A percentile compares a stretch with the other conserved stretches of the same genome.
phyloP scores from a whole-genome alignment of 83 land plant genomes.

The Picea engelmannii region DNA sequence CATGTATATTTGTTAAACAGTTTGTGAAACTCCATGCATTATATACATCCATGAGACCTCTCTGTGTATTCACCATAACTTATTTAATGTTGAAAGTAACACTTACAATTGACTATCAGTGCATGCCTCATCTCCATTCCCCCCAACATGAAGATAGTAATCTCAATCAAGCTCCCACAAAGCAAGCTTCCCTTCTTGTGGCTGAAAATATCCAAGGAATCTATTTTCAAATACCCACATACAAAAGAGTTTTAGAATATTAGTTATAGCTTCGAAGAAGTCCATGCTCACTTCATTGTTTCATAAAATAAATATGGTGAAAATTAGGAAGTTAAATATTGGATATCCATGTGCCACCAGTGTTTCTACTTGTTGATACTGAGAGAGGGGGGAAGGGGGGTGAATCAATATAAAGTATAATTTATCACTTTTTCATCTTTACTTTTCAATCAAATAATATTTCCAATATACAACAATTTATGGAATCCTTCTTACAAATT shows the following conservation, averaged over 20 bases:
- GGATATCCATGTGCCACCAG: too few relatives aligned
- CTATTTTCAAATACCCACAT: not conserved
- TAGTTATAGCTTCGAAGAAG: not conserved
- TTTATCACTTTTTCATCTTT: too few relatives aligned
- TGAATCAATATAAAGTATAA: too few relatives aligned
- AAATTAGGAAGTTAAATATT: too few relatives aligned
- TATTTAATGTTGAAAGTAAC: too few relatives aligned
- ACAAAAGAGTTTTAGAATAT: not conserved
- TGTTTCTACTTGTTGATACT: too few relatives aligned
- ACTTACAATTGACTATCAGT: too few relatives aligned
- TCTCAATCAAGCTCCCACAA: conserved; percentile 92
- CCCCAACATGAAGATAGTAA: too few relatives aligned
- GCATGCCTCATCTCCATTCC: too few relatives aligned
- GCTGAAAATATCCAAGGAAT: conserved; percentile 60
- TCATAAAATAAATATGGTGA: not conserved
- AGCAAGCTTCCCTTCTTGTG: conserved; percentile 96
- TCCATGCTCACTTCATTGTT: not conserved
- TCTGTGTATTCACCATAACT: not conserved
- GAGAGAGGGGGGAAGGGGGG: too few relatives aligned
- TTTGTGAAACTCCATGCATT: not conserved
- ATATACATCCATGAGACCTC: not conserved
- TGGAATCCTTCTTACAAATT: conserved; percentile 83
- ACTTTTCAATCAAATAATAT: too few relatives aligned
- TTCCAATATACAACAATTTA: conserved; percentile 3
- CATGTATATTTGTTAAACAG: too few relatives aligned